Evolutionary conservation across 441 rosid species (phyloP), one percentile per base, ranked within the genome.

Genomic region (Croton laevigatus): DNA sequence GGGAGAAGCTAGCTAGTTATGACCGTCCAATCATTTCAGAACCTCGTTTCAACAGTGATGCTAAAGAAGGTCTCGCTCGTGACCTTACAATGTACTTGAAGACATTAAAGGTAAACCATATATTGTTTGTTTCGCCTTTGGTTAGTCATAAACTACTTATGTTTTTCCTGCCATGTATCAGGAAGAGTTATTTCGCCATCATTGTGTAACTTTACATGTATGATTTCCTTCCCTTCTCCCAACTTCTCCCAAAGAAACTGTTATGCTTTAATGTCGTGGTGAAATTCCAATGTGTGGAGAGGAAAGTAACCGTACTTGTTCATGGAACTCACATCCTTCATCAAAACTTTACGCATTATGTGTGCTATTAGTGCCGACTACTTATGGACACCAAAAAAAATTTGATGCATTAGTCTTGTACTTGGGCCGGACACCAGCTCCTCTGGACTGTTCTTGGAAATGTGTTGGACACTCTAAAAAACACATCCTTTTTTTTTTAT

Each of bases 21-120:
- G 86, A 82, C 66, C 82, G 82, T 69, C 84, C 88, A 46, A 82
- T 81, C 46, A 65, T 73, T 34, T 79, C 86, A 32, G 84, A 85
- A 68, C 88, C 94, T 79, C 75, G 64, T 77, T 87, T 89, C 81
- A 78, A 72, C 63, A 71, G 64, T 63, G 81, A 80, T 78, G 75
- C 73, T 64, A 87, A 81, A 78, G 90, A 81, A 66, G 89, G 90
- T 76, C 88, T 89, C 72, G 75, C 80, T 38, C 84, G 74, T 72
- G 94, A 89, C 82, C 91, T 89, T 69, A 78, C 83, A 69, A 82
- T 81, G 84, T 85, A 89, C 75, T 82, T 84, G 83, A 87, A 84
- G 83, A 87, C 89, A n/a, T 76, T 87, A 65, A 89, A 85, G 94
- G 91, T 87, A 81, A 36, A 17, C 59, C 46, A 27, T 32, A 3